Evolutionary conservation across 192 early-diverging fungal genomes (phyloP), one percentile per base, ranked within the genome.

Genomic region (Backusella luteola): DNA sequence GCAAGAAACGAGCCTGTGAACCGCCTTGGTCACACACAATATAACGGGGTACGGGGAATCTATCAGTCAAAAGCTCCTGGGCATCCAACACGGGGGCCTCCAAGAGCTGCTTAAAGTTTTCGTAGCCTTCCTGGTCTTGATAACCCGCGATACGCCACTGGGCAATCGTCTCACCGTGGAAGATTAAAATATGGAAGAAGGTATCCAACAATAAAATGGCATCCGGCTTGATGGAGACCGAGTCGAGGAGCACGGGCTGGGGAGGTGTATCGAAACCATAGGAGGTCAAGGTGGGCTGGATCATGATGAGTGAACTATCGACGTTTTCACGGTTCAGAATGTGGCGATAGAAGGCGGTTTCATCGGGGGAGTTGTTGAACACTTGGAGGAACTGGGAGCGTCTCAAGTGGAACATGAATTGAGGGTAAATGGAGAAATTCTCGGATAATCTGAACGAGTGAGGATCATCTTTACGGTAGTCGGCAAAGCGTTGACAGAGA

Each of bases 351-450:
- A 92, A 96, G 0, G 97, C 96, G 0, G 96, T 97, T 72, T 99
- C 98, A 82, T 99, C 98, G 8, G 98, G 98, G 74, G 92, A 94
- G 86, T 97, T 99, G 83, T 99, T 99, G 82, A 99, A 99, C 19
- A 98, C 96, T 78, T 99, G 97, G 79, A 99, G 84, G 87, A 99
- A 99, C 87, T 99, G 97, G 73, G 91, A 93, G 46, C 98, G 88
- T 49, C 98, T 90, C 76, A 99, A 84, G 70, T 99, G 96, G 91
- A 98, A 99, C 98, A 99, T 99, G 75, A 99, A 99, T 84, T 99
- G 97, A 67, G 98, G 98, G 84, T 99, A 99, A 76, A 99, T 97
- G 1, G 96, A 96, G 79, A 99, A 99, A 84, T 95, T 97, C 69
- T 94, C 92, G 0, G 90, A 83, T 66, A 99, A 87, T 7, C 93